Percentiles rank a stretch among this genome's conserved stretches.
phyloP scores from a whole-genome alignment of 257 asterid species.

The Fraxinus anomala region DNA sequence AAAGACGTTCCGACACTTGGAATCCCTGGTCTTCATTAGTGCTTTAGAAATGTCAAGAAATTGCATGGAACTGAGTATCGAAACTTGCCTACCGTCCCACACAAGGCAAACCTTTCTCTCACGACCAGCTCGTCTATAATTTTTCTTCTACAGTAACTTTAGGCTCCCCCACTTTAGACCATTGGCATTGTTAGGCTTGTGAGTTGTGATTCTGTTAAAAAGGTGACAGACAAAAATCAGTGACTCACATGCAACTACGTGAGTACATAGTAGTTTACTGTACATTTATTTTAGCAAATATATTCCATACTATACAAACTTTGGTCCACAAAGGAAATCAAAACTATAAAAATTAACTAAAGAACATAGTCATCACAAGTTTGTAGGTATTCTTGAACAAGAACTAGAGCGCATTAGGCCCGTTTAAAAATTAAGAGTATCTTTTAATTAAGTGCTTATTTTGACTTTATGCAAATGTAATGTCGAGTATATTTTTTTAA shows the following conservation, averaged over 20 bases:
- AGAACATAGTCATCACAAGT: no score
- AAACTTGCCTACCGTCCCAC: neutral
- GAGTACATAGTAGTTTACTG: neutral
- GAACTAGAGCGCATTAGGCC: no score
- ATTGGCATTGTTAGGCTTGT: conserved; percentile 1
- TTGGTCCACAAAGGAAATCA: neutral
- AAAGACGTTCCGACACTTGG: no score
- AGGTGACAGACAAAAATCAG: conserved; percentile 12
- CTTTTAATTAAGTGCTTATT: no score
- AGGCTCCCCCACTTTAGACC: neutral
- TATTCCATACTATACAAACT: neutral
- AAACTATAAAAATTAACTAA: no score
- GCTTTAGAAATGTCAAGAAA: no score
- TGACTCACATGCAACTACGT: conserved; percentile 12
- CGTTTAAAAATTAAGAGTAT: no score
- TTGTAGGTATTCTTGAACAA: no score
- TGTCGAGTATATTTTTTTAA: no score
- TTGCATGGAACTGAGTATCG: neutral
- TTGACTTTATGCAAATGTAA: no score
- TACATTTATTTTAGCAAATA: neutral
- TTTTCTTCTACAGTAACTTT: neutral
- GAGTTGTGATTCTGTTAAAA: conserved; percentile 10
- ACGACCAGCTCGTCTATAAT: no score
- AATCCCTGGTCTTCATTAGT: no score
- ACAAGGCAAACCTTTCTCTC: neutral